Conservation (phyloP, 768 basidiomycete genomes). For the Ramaria rubella region DNA sequence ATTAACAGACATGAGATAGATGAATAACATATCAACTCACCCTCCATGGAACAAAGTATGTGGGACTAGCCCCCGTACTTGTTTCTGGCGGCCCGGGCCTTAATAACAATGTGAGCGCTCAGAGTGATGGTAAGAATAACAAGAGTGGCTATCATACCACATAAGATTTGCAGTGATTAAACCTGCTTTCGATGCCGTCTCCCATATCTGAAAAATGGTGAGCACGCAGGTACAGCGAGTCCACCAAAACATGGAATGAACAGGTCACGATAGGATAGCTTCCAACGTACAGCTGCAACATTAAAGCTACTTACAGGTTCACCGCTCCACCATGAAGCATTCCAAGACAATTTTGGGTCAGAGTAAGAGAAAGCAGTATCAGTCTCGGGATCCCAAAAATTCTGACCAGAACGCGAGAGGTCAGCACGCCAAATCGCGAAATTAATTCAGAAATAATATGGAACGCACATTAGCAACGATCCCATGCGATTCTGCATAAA, state of each 20-base stretch:
- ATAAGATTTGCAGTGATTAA: slow-evolving; percentile 80
- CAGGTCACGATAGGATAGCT: not conserved
- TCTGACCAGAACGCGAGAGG: slow-evolving; percentile 35
- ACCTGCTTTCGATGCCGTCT: slow-evolving; percentile 70
- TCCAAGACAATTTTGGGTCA: slow-evolving; percentile 51
- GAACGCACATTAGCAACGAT: slow-evolving; percentile 76
- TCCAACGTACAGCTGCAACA: not conserved
- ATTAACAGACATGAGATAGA: not conserved
- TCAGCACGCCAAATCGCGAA: too few species aligned
- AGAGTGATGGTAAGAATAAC: not conserved
- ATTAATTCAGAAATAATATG: not conserved
- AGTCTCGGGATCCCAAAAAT: slow-evolving; percentile 76
- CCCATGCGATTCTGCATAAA: slow-evolving; percentile 85
- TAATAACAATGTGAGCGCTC: not conserved
- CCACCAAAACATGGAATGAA: not conserved
- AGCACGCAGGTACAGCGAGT: not conserved
- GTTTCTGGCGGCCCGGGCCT: slow-evolving; percentile 85
- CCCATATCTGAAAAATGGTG: slow-evolving; percentile 65
- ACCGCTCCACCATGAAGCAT: slow-evolving; percentile 78
- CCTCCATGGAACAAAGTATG: slow-evolving; percentile 76
- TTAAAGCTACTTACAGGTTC: slow-evolving; percentile 58
- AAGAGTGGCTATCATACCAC: slow-evolving; percentile 55
- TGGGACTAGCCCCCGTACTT: slow-evolving; percentile 52
- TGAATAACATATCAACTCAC: slow-evolving; percentile 30
- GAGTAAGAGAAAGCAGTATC: slow-evolving; percentile 68